Base-by-base conservation (phyloP, 805 yeast genomes). In the Kodamaea fukazawae region DNA sequence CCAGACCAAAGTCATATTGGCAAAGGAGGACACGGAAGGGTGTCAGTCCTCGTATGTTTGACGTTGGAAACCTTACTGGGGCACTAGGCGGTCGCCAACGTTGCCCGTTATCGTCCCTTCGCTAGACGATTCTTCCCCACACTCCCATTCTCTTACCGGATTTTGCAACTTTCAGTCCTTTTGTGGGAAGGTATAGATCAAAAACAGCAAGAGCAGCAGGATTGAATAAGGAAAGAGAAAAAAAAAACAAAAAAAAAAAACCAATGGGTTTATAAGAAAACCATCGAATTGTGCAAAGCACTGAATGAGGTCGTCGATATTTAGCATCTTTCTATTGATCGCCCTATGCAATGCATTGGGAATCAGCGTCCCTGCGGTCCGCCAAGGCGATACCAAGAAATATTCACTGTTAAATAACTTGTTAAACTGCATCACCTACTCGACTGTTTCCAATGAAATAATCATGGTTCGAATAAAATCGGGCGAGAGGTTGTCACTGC, bases 361-460 rank as follows among this genome's bases (percentile, higher is more conserved):
- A 4, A 41, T 68, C 47, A 42, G 51, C 7, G 54, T 69, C 15
- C 63, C 62, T 1, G 71, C 75, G 2, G 48, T 59, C 7, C 51
- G 50, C 27, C 51, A 48, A 2, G 70, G 68, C 3, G 65, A 64
- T 41, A 36, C 40, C n/a, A 43, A 44, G 29, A 54, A 53, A 25
- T 52, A 57, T 41, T 58, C 70, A n/a, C 52, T 65, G 23, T 36
- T 54, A 20, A 36, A 53, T 26, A 56, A 65, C 48, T 48, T 67
- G 28, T 41, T 48, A 31, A 58, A 67, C 43, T 69, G 75, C 50
- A 41, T 69, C 10, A 57, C 60, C 28, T 69, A 69, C 47, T 48
- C 52, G 9, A 63, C 71, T 6, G 56, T 57, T 22, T 51, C 57
- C 29, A 62, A 68, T 46, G 75, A 69, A 39, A 56, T 68, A 20